These are phyloP conservation scores for Chloranthus sessilifolius DNA, from an alignment of 164 flowering plant genomes.

Conservation along the genomic window DNA sequence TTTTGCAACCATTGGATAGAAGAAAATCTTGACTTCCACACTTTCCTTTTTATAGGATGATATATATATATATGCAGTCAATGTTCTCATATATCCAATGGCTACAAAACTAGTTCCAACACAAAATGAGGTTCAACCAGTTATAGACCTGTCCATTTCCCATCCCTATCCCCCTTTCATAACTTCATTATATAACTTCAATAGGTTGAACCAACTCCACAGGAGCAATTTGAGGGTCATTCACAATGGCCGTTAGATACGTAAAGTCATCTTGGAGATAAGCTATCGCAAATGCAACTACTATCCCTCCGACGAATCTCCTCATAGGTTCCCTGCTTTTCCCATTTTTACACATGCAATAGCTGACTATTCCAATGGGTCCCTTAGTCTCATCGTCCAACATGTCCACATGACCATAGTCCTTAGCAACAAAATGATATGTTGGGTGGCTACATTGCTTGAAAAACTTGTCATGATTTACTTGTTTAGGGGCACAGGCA, in stretches of 20 bases:
- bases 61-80: too few relatives aligned
- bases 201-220: slow-evolving; percentile 29
- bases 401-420: slow-evolving; percentile 50
- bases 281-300: slow-evolving; percentile 38
- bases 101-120: too few relatives aligned
- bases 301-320: slow-evolving; percentile 40
- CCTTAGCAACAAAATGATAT: slow-evolving; percentile 25
- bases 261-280: slow-evolving; percentile 30
- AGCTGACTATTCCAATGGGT: not conserved
- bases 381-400: slow-evolving; percentile 5
- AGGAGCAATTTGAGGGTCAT: slow-evolving; percentile 26
- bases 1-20: too few relatives aligned
- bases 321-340: slow-evolving; percentile 35
- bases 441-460: slow-evolving; percentile 20
- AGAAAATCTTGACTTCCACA: too few relatives aligned
- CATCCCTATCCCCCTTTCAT: too few relatives aligned
- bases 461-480: slow-evolving; percentile 36
- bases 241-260: slow-evolving; percentile 24
- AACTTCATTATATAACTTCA: too few relatives aligned
- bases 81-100: too few relatives aligned
- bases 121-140: too few relatives aligned
- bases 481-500: slow-evolving; percentile 38
- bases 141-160: too few relatives aligned
- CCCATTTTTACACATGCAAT: slow-evolving; percentile 27
- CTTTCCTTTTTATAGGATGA: too few relatives aligned